Base-by-base conservation (phyloP, 2,329 filamentous ascomycete genomes). In the Paradendryphiella salina region DNA sequence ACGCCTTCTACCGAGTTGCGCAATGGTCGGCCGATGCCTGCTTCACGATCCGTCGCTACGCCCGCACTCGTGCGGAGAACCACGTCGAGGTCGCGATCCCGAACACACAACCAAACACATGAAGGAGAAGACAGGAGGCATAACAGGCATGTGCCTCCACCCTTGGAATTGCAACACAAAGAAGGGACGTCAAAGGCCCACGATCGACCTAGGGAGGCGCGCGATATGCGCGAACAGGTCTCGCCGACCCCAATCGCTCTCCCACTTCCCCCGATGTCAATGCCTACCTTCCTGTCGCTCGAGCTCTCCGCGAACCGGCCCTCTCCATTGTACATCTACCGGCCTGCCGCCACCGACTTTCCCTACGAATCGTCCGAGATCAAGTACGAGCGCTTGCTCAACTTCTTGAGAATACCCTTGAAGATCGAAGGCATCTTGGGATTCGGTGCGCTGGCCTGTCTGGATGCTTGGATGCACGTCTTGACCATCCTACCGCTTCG, bases 391-490 rank as follows among this genome's bases (percentile, higher is more conserved):
- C 85, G 95, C 32, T 79, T 99, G 10, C 82, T 90, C 59, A 97
- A 97, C 69, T 95, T 96, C 54, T 75, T 99, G 5, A 78, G 91
- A 20, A 77, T 99, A 3, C 91, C 93, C 0, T 82, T 85, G 0
- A 89, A 88, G 54, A 80, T 99, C 4, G 94, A 99, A 74, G 83
- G 87, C 37, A 87, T 92, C 0, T 81, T 99, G 5, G 85, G 86
- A 52, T 97, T 99, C 74, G 94, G 94, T 5, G 86, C 89, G 0
- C 75, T 97, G 28, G 92, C 93, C 5, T 99, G 94, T 73, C 79
- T 99, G 5, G 94, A 99, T 71, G 89, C 93, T 1, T 99, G 93
- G 91, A 82, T 99, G 1, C 94, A 96, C 75, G 95, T 90, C 0
- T 95, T 99, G 64, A 99, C 94, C 0, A 96, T 99, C 36, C 78